Conservation (phyloP, 148 eudicot species). For the Cornus kousa region DNA sequence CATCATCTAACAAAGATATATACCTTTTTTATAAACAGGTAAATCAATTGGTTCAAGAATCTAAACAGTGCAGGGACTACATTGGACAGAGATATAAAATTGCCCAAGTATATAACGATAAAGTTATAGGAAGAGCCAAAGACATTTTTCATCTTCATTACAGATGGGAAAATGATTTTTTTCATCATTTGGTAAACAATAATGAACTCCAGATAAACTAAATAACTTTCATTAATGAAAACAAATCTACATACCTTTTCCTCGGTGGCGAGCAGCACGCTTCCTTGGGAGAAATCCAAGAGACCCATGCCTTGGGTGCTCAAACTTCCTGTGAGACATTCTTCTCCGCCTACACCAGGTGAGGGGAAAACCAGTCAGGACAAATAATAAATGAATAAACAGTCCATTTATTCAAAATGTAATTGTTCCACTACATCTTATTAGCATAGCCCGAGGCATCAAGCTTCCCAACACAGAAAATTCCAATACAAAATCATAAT, state of each 20-base stretch:
- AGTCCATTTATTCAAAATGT: background rate
- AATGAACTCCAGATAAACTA: background rate
- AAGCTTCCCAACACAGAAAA: background rate
- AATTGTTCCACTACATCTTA: background rate
- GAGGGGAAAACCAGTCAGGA: background rate
- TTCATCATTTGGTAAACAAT: background rate
- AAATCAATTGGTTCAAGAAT: no score
- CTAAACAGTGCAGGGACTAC: background rate
- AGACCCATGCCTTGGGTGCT: slow-evolving; percentile 72
- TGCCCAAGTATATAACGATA: background rate
- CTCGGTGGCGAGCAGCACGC: slow-evolving; percentile 54
- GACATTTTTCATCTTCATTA: background rate
- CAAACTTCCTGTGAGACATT: slow-evolving; percentile 72
- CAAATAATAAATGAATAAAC: background rate
- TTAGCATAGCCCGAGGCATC: background rate
- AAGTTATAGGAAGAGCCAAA: background rate
- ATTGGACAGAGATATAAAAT: no score
- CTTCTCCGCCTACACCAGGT: slow-evolving; percentile 1
- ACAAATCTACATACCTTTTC: slow-evolving; percentile 41
- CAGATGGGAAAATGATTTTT: background rate
- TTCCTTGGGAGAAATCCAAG: slow-evolving; percentile 72
- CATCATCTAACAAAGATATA: background rate
- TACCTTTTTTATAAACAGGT: background rate
- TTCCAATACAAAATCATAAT: background rate
- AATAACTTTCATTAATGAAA: background rate